A percentile compares a stretch with the other conserved stretches of the same genome.
Evolutionary conservation across 768 basidiomycete genomes (phyloP).

Genomic region (Russula vinacea): DNA sequence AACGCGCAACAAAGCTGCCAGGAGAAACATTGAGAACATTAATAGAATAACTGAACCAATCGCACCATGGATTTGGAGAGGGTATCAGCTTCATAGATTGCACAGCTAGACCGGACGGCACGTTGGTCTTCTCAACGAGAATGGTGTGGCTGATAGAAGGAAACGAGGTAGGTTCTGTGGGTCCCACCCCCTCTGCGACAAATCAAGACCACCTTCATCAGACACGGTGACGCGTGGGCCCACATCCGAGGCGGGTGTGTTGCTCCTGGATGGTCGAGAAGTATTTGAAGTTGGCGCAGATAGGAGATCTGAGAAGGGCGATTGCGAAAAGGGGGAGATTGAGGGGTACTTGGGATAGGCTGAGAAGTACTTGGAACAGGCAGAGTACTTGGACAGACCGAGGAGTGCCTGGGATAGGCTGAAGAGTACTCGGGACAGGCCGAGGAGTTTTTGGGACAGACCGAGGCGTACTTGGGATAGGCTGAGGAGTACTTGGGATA

Average conservation of each 20-base stretch:
- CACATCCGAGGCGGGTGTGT: not conserved
- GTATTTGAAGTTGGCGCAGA: not conserved
- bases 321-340: not conserved
- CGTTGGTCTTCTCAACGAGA: slow-evolving; percentile 1
- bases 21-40: not conserved
- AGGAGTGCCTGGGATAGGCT: too few species aligned
- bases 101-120: slow-evolving; percentile 1
- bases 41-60: not conserved
- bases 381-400: too few species aligned
- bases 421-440: too few species aligned
- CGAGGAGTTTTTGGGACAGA: not conserved
- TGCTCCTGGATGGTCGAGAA: not conserved
- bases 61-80: slow-evolving; percentile 11
- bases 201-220: slow-evolving; percentile 16
- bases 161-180: not conserved
- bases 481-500: not conserved
- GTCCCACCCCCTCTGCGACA: slow-evolving; percentile 3
- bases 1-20: slow-evolving; percentile 10
- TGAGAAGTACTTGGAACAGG: too few species aligned
- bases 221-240: slow-evolving; percentile 13
- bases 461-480: not conserved
- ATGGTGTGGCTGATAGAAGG: not conserved
- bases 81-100: not conserved
- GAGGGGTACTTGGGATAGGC: too few species aligned
- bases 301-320: not conserved